A percentile compares a stretch with the other conserved stretches of the same genome.
These are phyloP conservation scores for Boletus pseudopeckii DNA, from an alignment of 768 basidiomycete genomes.

Conservation along the genomic window DNA sequence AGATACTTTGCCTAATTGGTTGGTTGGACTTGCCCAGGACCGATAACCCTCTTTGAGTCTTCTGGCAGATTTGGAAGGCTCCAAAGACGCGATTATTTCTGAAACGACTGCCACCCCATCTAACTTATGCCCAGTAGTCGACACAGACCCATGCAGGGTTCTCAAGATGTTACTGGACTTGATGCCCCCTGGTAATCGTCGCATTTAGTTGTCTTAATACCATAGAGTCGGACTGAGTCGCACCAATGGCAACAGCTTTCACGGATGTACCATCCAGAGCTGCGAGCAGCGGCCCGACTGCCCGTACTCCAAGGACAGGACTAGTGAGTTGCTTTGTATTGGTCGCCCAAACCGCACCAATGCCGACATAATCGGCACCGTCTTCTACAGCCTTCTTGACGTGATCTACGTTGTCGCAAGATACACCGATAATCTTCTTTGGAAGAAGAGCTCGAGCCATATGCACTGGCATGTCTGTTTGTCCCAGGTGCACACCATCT, in stretches of 20 bases:
- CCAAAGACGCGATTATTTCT: conserved; percentile 67
- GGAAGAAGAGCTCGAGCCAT: conserved; percentile 62
- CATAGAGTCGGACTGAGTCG: conserved; percentile 10
- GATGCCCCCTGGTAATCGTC: conserved; percentile 65
- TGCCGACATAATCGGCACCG: conserved; percentile 81
- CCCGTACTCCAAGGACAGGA: conserved; percentile 67
- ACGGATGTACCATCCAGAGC: conserved; percentile 60
- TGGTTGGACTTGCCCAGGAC: conserved; percentile 15
- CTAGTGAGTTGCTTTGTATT: conserved; percentile 70
- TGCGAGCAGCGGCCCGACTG: conserved; percentile 63
- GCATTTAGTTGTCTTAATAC: neutral
- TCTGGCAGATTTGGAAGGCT: conserved; percentile 52
- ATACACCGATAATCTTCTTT: conserved; percentile 74
- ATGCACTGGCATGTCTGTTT: conserved; percentile 75
- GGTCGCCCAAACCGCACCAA: conserved; percentile 83
- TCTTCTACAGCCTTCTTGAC: conserved; percentile 57
- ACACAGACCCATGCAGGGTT: conserved; percentile 68
- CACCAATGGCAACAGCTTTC: conserved; percentile 85
- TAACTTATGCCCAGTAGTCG: conserved; percentile 52
- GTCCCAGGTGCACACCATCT: conserved; percentile 85
- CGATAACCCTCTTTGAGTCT: conserved; percentile 42
- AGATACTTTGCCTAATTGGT: neutral
- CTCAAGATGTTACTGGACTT: conserved; percentile 74
- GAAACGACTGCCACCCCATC: conserved; percentile 90
- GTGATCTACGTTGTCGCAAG: conserved; percentile 67